These are phyloP conservation scores for Colletotrichum echinochloae DNA, from an alignment of 2,329 filamentous ascomycete genomes.

Conservation along the genomic window DNA sequence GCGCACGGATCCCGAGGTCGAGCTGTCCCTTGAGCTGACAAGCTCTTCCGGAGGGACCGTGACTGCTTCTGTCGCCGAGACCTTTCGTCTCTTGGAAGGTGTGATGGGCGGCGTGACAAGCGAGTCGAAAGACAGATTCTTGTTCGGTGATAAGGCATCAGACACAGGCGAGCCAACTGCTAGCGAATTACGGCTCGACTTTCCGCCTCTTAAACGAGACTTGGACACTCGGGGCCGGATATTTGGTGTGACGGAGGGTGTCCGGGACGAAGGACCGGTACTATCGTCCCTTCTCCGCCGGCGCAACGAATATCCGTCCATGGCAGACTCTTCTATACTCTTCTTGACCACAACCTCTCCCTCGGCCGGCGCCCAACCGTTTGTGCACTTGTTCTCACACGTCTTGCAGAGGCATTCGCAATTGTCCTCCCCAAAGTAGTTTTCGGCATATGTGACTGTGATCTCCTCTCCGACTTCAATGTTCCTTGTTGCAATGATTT, in stretches of 20 bases:
- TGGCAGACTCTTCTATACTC: slow-evolving; percentile 65
- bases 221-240: slow-evolving; percentile 38
- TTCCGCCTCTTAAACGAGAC: slow-evolving; percentile 47
- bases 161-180: slow-evolving; percentile 41
- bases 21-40: slow-evolving; percentile 54
- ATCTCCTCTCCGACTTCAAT: slow-evolving; percentile 94
- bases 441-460: slow-evolving; percentile 94
- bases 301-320: slow-evolving; percentile 68
- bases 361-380: slow-evolving; percentile 81
- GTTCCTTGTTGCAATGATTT: slow-evolving; percentile 84
- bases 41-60: slow-evolving; percentile 38
- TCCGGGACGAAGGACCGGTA: slow-evolving; percentile 63
- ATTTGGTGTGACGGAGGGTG: slow-evolving; percentile 59
- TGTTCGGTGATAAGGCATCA: slow-evolving; percentile 47
- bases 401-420: slow-evolving; percentile 93
- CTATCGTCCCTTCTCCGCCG: slow-evolving; percentile 65
- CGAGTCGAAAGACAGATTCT: slow-evolving; percentile 57
- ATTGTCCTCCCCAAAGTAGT: slow-evolving; percentile 95
- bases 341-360: slow-evolving; percentile 59
- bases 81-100: slow-evolving; percentile 64
- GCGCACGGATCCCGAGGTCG: slow-evolving; percentile 48
- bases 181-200: slow-evolving; percentile 38
- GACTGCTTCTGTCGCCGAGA: slow-evolving; percentile 45
- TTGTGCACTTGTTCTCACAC: slow-evolving; percentile 80
- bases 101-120: slow-evolving; percentile 68